phyloP scores from a whole-genome alignment of 164 flowering plant genomes.

The Chimonanthus salicifolius region DNA sequence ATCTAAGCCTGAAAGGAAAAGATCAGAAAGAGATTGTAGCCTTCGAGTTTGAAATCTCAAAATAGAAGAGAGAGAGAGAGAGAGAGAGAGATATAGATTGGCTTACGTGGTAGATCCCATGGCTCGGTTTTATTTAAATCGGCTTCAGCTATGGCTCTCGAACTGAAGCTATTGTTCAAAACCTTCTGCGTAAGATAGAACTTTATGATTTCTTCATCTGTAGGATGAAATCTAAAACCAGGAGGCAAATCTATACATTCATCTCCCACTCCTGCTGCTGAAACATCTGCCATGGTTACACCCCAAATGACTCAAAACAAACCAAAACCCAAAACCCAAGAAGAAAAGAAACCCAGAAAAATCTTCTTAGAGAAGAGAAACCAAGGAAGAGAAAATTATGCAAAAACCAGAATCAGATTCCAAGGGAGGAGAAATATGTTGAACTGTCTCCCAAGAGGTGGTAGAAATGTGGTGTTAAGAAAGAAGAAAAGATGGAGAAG shows the following conservation, averaged over 20 bases:
- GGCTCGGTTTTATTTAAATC: slow-evolving; percentile 62
- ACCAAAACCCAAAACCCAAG: background rate
- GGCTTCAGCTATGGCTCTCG: slow-evolving; percentile 42
- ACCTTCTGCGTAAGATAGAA: slow-evolving; percentile 44
- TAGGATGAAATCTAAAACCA: slow-evolving; percentile 63
- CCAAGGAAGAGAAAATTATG: background rate
- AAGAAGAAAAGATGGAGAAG: slow-evolving; percentile 11
- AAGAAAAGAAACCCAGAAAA: background rate
- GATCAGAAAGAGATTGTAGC: background rate
- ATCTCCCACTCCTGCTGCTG: slow-evolving; percentile 18
- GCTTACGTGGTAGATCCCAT: slow-evolving; percentile 57
- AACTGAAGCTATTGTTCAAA: slow-evolving; percentile 25
- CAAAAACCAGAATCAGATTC: background rate
- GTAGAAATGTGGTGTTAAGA: slow-evolving; percentile 13
- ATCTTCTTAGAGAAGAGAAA: background rate
- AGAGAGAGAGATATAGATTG: background rate
- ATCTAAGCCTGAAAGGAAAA: background rate
- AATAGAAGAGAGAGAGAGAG: background rate
- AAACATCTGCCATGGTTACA: slow-evolving; percentile 22
- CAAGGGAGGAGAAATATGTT: slow-evolving; percentile 4
- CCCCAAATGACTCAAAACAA: background rate
- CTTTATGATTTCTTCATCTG: slow-evolving; percentile 53
- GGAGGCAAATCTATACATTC: slow-evolving; percentile 43
- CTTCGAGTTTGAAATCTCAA: background rate
- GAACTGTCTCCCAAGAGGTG: background rate